These are phyloP conservation scores for Fusarium redolens DNA, from an alignment of 2,329 filamentous ascomycete species.

Conservation along the genomic window DNA sequence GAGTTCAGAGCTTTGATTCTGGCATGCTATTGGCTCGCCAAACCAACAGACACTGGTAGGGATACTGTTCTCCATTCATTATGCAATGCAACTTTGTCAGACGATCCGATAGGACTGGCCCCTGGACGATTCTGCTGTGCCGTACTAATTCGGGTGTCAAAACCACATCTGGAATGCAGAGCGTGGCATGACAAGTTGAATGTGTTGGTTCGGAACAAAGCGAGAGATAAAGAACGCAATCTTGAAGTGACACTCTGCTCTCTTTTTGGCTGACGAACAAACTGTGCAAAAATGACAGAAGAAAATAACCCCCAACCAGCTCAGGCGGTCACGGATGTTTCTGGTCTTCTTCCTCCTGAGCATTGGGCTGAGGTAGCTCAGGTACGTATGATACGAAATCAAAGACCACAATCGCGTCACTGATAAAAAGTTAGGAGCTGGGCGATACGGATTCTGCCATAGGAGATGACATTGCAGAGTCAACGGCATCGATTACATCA, in stretches of 20 bases:
- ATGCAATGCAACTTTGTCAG: not conserved
- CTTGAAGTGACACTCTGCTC: accelerated
- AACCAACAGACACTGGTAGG: not conserved
- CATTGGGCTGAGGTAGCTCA: constrained; percentile 32
- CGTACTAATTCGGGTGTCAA: not conserved
- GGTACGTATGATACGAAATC: not conserved
- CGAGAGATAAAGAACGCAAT: not conserved
- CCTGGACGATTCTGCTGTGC: not conserved
- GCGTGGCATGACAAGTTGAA: not conserved
- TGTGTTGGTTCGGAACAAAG: not conserved
- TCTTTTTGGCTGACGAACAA: not conserved
- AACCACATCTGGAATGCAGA: not conserved
- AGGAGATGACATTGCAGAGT: not conserved
- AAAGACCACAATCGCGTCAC: not conserved
- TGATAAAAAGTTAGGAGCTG: not conserved
- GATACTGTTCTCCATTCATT: not conserved
- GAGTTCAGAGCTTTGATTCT: not conserved
- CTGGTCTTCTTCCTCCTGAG: constrained; percentile 22
- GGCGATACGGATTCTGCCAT: constrained; percentile 21
- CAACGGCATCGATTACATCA: constrained; percentile 21
- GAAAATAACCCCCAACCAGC: not conserved
- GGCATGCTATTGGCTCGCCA: not conserved
- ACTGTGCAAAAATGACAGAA: not conserved
- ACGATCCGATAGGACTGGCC: not conserved
- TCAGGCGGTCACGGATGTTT: not conserved